phyloP scores from a whole-genome alignment of 192 early-diverging fungal genomes.

The Coemansia sp. region DNA sequence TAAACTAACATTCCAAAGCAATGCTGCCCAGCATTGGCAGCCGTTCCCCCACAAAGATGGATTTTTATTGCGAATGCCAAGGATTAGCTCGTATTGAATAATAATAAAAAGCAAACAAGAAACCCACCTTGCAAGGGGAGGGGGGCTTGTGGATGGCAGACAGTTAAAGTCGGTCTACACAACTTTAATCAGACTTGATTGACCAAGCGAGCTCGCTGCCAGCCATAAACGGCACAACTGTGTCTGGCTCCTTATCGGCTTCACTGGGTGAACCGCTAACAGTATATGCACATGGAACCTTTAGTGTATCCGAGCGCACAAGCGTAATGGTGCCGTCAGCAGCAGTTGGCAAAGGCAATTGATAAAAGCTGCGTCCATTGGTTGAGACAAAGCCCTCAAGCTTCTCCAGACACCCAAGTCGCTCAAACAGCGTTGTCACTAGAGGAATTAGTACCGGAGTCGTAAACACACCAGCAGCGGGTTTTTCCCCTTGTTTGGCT shows the following conservation, averaged over 20 bases:
- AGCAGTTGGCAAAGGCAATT: constrained; percentile 55
- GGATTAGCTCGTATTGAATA: no score
- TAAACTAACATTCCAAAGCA: no score
- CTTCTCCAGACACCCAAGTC: constrained; percentile 77
- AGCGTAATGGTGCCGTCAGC: constrained; percentile 28
- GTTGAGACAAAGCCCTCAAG: constrained; percentile 82
- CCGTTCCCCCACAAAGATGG: no score
- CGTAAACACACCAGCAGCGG: constrained; percentile 92
- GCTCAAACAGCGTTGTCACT: constrained; percentile 85
- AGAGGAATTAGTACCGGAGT: constrained; percentile 82
- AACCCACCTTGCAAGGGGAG: no score
- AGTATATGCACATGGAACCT: constrained; percentile 27
- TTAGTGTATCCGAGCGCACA: constrained; percentile 12
- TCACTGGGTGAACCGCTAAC: neutral
- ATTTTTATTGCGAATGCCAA: no score
- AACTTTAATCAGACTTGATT: constrained; percentile 29
- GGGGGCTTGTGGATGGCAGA: no score
- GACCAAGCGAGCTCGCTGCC: constrained; percentile 66
- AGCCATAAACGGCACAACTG: constrained; percentile 86
- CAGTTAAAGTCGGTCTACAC: neutral
- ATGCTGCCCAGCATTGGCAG: no score
- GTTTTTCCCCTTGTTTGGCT: constrained; percentile 76
- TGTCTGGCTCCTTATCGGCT: constrained; percentile 10
- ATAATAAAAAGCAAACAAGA: no score
- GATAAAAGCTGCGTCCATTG: constrained; percentile 85